Percentiles rank a stretch among this genome's conserved stretches.
Conservation (phyloP, 306 rosid genomes). For the Amphicarpaea edgeworthii region DNA sequence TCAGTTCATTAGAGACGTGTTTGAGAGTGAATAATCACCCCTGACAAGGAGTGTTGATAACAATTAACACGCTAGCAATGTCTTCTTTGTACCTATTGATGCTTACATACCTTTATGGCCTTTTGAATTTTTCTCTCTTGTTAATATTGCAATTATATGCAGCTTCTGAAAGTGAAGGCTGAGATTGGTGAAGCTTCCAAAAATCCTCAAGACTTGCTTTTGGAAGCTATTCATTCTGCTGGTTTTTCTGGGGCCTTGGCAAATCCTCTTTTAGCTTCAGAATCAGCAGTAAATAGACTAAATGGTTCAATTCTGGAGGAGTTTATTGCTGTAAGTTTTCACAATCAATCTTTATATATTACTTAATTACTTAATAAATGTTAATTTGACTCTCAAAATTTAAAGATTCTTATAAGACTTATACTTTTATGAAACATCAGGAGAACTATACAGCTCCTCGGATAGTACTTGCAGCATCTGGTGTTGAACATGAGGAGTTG, state of each 20-base stretch:
- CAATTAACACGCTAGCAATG: no score
- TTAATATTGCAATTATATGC: not conserved
- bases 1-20: no score
- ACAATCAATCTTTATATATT: slow-evolving; percentile 19
- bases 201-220: slow-evolving; percentile 82
- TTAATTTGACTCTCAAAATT: slow-evolving; percentile 20
- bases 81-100: no score
- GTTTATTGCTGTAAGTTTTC: slow-evolving; percentile 83
- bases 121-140: no score
- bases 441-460: slow-evolving; percentile 87
- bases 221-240: slow-evolving; percentile 90
- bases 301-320: slow-evolving; percentile 75
- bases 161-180: slow-evolving; percentile 81
- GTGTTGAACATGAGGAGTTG: slow-evolving; percentile 91
- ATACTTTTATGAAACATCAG: slow-evolving; percentile 57
- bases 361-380: slow-evolving; percentile 1
- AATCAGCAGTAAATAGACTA: slow-evolving; percentile 67
- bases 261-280: slow-evolving; percentile 82
- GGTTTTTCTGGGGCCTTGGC: slow-evolving; percentile 93
- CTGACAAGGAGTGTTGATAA: no score
- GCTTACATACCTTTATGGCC: no score
- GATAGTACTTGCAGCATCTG: slow-evolving; percentile 89
- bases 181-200: slow-evolving; percentile 82
- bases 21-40: no score
- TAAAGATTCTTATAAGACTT: slow-evolving; percentile 33